Evolutionary conservation across 768 basidiomycete species (phyloP).

Genomic region (Psilocybe cubensis): DNA sequence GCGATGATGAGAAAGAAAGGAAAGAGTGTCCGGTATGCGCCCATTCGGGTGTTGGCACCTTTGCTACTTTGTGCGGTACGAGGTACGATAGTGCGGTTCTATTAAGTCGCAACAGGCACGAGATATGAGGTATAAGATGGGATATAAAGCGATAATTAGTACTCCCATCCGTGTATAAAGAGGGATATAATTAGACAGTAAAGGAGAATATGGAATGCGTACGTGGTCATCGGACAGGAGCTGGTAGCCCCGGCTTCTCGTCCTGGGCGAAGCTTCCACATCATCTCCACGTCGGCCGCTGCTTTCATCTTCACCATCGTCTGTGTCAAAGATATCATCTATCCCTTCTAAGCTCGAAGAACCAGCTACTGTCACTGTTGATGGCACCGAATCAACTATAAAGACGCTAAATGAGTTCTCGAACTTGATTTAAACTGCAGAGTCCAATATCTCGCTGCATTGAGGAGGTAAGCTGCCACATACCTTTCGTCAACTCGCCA

Average conservation of each 20-base stretch:
- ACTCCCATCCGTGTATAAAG: not conserved
- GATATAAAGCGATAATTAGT: too few species aligned
- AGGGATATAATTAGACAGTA: constrained; percentile 2
- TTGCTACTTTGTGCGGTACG: constrained; percentile 6
- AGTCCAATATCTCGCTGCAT: too few species aligned
- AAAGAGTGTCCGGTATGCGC: constrained; percentile 61
- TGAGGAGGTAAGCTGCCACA: constrained; percentile 16
- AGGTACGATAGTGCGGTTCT: constrained; percentile 29
- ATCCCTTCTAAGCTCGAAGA: not conserved
- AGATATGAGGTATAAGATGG: not conserved
- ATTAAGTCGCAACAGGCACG: not conserved
- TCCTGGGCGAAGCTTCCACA: constrained; percentile 58
- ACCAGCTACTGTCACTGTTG: constrained; percentile 12
- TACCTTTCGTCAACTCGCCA: constrained; percentile 57
- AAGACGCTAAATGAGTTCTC: too few species aligned
- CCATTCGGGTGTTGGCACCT: constrained; percentile 32
- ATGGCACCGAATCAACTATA: constrained; percentile 29
- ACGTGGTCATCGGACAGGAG: constrained; percentile 57
- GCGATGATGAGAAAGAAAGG: constrained; percentile 76
- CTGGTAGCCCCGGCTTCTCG: constrained; percentile 59
- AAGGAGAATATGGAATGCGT: constrained; percentile 19
- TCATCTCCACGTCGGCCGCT: constrained; percentile 30
- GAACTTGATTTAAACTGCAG: too few species aligned
- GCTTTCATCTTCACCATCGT: constrained; percentile 11
- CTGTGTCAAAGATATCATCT: constrained; percentile 9